These are phyloP conservation scores for Solanum tacnaense DNA, from an alignment of 257 asterid genomes.

Conservation along the genomic window DNA sequence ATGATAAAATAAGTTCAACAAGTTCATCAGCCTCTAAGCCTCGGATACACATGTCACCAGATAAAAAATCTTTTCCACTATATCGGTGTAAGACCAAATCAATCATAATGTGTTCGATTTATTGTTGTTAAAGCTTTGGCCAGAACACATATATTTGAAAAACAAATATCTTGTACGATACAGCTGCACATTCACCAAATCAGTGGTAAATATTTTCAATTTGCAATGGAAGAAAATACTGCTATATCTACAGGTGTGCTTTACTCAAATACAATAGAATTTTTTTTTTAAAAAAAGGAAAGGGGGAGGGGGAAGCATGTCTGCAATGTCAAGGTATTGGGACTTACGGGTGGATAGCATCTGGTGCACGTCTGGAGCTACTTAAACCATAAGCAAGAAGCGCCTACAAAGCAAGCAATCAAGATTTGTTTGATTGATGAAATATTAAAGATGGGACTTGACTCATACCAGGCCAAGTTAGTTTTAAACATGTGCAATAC, in stretches of 20 bases:
- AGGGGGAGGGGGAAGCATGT: background rate
- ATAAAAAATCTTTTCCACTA: background rate
- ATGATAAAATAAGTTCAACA: slow-evolving; percentile 13
- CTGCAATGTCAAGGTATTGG: background rate
- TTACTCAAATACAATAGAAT: background rate
- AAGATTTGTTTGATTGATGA: background rate
- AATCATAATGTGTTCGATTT: background rate
- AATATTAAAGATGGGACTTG: background rate
- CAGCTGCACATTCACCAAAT: background rate
- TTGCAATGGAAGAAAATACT: background rate
- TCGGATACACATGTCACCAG: background rate
- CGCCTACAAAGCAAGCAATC: slow-evolving; percentile 30
- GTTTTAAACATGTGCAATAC: slow-evolving; percentile 15
- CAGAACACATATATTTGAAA: background rate
- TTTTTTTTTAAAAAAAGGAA: background rate
- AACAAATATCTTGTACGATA: background rate
- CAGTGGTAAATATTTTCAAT: background rate
- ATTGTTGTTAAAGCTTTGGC: background rate
- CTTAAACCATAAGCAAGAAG: slow-evolving; percentile 98
- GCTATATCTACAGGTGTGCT: background rate
- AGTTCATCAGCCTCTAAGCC: background rate
- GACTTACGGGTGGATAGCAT: slow-evolving; percentile 97
- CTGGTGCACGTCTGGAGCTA: slow-evolving; percentile 97
- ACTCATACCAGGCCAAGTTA: background rate
- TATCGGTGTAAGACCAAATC: background rate